Evolutionary conservation across 768 basidiomycete species (phyloP).

Genomic region (Plicaturopsis crispa): DNA sequence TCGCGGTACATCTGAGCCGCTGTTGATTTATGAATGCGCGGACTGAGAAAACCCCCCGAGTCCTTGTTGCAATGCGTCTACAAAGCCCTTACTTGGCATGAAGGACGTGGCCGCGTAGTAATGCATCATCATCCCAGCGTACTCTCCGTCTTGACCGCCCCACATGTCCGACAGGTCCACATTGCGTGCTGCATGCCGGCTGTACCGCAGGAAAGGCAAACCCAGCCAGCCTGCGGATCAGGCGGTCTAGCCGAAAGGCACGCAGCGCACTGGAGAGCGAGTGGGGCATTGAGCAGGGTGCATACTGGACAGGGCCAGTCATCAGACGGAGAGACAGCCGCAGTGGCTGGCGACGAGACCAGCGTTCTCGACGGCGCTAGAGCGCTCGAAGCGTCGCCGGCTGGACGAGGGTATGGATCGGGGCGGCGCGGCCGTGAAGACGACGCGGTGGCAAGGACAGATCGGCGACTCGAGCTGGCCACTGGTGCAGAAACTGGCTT

Average conservation of each 20-base stretch:
- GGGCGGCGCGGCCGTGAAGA: not conserved
- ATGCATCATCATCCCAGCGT: constrained; percentile 1
- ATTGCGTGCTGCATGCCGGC: constrained; percentile 51
- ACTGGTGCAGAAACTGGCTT: not conserved
- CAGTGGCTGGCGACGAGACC: constrained; percentile 1
- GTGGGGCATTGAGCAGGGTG: constrained; percentile 54
- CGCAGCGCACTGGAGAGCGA: constrained; percentile 50
- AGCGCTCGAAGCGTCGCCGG: constrained; percentile 3
- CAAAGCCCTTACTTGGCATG: too few species aligned
- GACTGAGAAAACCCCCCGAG: too few species aligned
- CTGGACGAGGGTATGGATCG: constrained; percentile 1
- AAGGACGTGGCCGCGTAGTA: too few species aligned
- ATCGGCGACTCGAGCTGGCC: constrained; percentile 6
- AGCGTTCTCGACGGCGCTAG: constrained; percentile 2
- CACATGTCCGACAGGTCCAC: constrained; percentile 75
- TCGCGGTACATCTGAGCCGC: too few species aligned
- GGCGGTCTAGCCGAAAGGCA: constrained; percentile 38
- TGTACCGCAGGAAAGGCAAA: constrained; percentile 58
- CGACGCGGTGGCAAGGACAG: not conserved
- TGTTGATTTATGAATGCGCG: too few species aligned
- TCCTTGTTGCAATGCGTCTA: too few species aligned
- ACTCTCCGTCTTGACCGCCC: constrained; percentile 46
- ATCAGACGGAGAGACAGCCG: too few species aligned
- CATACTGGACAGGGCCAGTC: constrained; percentile 54
- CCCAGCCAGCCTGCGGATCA: constrained; percentile 42